Percentiles rank a stretch among this genome's conserved stretches.
These are phyloP conservation scores for Phytophthora colocasiae DNA, from an alignment of 352 stramenopile genomes.

Conservation along the genomic window DNA sequence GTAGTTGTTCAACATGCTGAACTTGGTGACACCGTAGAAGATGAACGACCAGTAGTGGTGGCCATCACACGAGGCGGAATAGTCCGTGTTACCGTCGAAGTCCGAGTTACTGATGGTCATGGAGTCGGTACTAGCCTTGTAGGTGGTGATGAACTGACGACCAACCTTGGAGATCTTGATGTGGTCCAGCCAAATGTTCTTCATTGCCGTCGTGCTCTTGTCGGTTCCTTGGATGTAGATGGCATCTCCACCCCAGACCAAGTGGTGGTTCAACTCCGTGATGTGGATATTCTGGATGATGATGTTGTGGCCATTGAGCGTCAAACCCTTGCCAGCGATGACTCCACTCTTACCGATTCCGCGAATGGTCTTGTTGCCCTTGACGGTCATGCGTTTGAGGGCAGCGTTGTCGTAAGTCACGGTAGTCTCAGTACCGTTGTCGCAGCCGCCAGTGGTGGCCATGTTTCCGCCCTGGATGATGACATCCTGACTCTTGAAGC, in stretches of 20 bases:
- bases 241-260: conserved; percentile 44
- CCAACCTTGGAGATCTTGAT: conserved; percentile 46
- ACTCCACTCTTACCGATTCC: conserved; percentile 8
- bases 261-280: conserved; percentile 58
- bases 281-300: conserved; percentile 27
- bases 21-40: conserved; percentile 29
- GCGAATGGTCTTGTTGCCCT: conserved; percentile 5
- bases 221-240: conserved; percentile 35
- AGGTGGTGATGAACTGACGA: conserved; percentile 45
- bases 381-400: conserved; percentile 28
- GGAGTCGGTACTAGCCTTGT: conserved; percentile 34
- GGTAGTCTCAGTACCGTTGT: conserved; percentile 36
- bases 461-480: conserved; percentile 49
- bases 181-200: conserved; percentile 61
- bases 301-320: conserved; percentile 9
- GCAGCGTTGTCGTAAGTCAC: conserved; percentile 31
- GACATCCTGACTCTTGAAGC: conserved; percentile 50
- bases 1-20: conserved; percentile 48
- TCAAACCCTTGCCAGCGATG: conserved; percentile 4
- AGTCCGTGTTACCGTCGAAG: conserved; percentile 49
- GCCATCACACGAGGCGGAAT: conserved; percentile 49
- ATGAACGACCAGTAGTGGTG: conserved; percentile 55
- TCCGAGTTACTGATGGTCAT: conserved; percentile 59
- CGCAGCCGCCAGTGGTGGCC: conserved; percentile 50
- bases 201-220: conserved; percentile 23